phyloP scores from a whole-genome alignment of 108 stramenopile genomes.

The Aurantiochytrium sp. region DNA sequence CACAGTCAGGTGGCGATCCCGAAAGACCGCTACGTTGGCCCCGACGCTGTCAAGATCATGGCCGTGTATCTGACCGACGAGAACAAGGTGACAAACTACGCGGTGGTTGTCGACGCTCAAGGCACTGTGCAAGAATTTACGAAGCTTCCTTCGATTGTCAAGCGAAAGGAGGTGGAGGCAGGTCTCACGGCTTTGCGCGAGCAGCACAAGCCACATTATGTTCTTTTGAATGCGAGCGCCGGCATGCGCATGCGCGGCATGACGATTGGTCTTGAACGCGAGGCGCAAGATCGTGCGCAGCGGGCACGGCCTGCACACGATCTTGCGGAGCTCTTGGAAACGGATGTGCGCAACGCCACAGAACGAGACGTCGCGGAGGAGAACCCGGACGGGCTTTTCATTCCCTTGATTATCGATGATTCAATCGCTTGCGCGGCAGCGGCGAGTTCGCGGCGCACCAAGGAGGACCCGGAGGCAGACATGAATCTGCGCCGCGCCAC shows the following conservation, averaged over 20 bases:
- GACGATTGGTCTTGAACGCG: neutral
- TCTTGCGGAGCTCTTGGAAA: constrained; percentile 52
- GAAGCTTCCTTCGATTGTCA: neutral
- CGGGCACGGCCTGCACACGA: neutral
- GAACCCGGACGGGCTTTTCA: constrained; percentile 67
- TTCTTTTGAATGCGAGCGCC: neutral
- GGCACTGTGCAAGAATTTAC: neutral
- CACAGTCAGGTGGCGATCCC: neutral
- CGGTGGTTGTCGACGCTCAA: neutral
- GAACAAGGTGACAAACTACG: neutral
- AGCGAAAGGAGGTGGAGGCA: neutral
- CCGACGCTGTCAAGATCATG: neutral
- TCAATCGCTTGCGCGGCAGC: constrained; percentile 70
- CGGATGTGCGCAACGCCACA: constrained; percentile 25
- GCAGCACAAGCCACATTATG: neutral
- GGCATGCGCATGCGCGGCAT: constrained; percentile 19
- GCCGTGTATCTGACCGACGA: neutral
- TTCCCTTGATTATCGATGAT: constrained; percentile 72
- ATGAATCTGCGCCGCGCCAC: constrained; percentile 67
- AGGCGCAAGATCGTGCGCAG: neutral
- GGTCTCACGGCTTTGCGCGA: neutral
- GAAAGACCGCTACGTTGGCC: neutral
- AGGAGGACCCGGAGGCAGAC: constrained; percentile 75
- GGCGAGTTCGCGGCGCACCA: constrained; percentile 69
- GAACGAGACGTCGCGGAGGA: constrained; percentile 62